Percentiles rank a stretch among this genome's conserved stretches.
These are phyloP conservation scores for Halophytophthora polymorphica DNA, from an alignment of 352 stramenopile genomes.

Conservation along the genomic window DNA sequence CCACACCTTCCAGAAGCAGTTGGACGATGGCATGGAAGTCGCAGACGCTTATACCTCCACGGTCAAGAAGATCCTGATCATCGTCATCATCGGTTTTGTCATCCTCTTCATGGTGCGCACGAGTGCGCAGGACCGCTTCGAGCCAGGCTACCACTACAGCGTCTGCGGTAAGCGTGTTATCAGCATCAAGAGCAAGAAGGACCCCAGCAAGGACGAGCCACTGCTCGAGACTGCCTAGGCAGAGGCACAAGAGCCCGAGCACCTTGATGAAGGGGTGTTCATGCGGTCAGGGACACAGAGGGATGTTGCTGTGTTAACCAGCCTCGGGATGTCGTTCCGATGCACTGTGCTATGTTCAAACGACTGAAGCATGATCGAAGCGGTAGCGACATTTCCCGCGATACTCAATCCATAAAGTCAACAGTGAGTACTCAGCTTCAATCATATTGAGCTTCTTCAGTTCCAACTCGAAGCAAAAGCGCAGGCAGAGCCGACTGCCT, in stretches of 20 bases:
- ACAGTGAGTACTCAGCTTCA: no score
- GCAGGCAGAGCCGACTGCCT: no score
- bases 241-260: background rate
- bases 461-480: no score
- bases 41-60: constrained; percentile 62
- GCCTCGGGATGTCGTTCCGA: no score
- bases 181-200: constrained; percentile 50
- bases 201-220: constrained; percentile 24
- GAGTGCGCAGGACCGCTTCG: constrained; percentile 57
- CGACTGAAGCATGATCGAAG: no score
- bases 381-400: no score
- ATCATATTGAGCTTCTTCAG: no score
- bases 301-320: no score
- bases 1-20: constrained; percentile 38
- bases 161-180: constrained; percentile 51
- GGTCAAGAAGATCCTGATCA: constrained; percentile 60
- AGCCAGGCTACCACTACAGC: constrained; percentile 58
- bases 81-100: constrained; percentile 53
- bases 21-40: constrained; percentile 29
- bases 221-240: constrained; percentile 5
- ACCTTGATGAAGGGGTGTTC: no score
- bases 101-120: constrained; percentile 64
- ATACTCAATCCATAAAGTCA: no score
- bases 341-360: no score
- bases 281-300: no score